These are phyloP conservation scores for Wickerhamiella spandovensis DNA, from an alignment of 805 yeast species.

Conservation along the genomic window DNA sequence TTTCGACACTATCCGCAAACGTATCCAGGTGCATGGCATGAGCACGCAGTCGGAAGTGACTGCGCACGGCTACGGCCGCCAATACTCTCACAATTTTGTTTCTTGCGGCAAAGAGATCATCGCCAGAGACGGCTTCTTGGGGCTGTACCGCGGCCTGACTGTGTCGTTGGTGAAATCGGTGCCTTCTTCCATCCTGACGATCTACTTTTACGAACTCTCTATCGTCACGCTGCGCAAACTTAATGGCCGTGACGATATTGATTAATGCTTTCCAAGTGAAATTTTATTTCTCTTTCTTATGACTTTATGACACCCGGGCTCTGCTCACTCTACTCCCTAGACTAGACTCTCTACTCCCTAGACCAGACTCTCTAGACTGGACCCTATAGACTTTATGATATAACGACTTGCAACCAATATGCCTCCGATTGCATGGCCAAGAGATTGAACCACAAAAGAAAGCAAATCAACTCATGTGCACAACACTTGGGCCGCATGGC, in stretches of 20 bases:
- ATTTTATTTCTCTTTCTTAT: not conserved
- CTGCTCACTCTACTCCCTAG: too few species aligned
- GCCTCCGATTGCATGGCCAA: too few species aligned
- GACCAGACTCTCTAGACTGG: too few species aligned
- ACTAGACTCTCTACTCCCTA: too few species aligned
- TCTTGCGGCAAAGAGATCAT: slow-evolving; percentile 30
- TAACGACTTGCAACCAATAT: too few species aligned
- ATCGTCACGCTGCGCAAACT: slow-evolving; percentile 14
- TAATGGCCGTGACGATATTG: not conserved
- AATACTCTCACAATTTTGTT: slow-evolving; percentile 17
- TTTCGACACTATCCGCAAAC: slow-evolving; percentile 64
- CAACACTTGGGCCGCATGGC: too few species aligned
- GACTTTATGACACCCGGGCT: not conserved
- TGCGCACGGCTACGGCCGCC: slow-evolving; percentile 12
- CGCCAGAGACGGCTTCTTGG: slow-evolving; percentile 44
- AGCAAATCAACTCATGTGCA: too few species aligned
- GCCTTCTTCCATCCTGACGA: slow-evolving; percentile 51
- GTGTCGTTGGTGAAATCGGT: slow-evolving; percentile 66
- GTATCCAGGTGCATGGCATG: slow-evolving; percentile 50
- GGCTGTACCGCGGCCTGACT: slow-evolving; percentile 62
- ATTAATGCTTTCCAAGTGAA: not conserved
- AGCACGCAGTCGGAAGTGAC: slow-evolving; percentile 4
- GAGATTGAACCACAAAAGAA: too few species aligned
- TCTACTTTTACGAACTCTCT: slow-evolving; percentile 46
- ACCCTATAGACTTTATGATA: too few species aligned